These are phyloP conservation scores for Berkeleyomyces rouxiae DNA, from an alignment of 2,329 filamentous ascomycete species.

Conservation along the genomic window DNA sequence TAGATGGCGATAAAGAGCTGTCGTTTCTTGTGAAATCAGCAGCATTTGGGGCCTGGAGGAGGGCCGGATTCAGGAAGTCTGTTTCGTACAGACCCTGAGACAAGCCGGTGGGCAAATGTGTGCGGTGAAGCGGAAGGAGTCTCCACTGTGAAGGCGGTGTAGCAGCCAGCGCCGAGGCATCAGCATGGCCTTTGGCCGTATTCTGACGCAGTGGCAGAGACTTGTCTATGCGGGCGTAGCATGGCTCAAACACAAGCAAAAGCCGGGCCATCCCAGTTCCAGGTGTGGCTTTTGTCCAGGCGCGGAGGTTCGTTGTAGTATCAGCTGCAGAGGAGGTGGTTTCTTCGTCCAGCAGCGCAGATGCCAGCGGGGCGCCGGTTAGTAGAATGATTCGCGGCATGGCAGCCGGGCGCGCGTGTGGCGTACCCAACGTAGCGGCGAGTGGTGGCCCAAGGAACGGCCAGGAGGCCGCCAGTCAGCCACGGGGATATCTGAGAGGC, in stretches of 20 bases:
- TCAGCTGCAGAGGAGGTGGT: background rate
- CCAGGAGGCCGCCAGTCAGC: background rate
- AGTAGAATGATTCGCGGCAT: background rate
- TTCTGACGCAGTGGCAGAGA: background rate
- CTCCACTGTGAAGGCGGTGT: conserved; percentile 4
- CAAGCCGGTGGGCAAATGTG: background rate
- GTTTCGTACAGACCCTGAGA: conserved; percentile 1
- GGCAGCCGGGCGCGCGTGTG: background rate
- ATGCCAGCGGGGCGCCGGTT: background rate
- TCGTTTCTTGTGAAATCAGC: background rate
- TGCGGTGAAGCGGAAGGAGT: conserved; percentile 1
- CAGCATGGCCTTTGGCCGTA: background rate
- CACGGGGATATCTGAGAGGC: background rate
- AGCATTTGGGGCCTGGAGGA: background rate
- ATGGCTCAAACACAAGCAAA: background rate
- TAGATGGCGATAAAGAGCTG: background rate
- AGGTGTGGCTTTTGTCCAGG: background rate
- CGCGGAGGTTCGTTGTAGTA: background rate
- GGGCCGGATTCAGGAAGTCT: background rate
- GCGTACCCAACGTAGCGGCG: background rate
- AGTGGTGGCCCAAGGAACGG: background rate
- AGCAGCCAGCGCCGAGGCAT: background rate
- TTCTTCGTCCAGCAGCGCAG: background rate
- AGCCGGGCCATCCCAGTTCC: background rate
- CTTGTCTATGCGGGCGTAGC: conserved; percentile 1